Conservation (phyloP, 768 basidiomycete genomes). For the Chalciporus pseudorubinellus region DNA sequence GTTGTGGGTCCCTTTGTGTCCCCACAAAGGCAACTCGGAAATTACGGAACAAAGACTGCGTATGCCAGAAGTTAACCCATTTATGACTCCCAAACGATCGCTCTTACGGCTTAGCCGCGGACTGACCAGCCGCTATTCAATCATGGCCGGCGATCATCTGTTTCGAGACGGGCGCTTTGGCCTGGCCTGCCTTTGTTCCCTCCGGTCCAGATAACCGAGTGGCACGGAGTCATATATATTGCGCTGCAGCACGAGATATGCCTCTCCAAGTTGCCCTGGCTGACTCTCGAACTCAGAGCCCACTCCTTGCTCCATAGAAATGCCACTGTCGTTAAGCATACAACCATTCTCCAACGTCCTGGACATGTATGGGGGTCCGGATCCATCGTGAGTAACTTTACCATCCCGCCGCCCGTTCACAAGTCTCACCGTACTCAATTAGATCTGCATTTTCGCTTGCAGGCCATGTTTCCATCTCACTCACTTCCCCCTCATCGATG, state of each 20-base stretch:
- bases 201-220: constrained; percentile 28
- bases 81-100: not conserved
- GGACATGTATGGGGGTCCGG: constrained; percentile 70
- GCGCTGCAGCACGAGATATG: not conserved
- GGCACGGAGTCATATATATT: constrained; percentile 28
- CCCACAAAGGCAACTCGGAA: constrained; percentile 26
- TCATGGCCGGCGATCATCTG: constrained; percentile 4
- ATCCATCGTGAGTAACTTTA: constrained; percentile 51
- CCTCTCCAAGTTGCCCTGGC: constrained; percentile 11
- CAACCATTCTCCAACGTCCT: constrained; percentile 54
- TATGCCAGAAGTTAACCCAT: not conserved
- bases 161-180: constrained; percentile 6
- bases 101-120: not conserved
- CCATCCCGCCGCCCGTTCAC: constrained; percentile 2
- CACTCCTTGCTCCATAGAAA: constrained; percentile 32
- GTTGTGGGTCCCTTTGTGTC: constrained; percentile 23
- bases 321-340: constrained; percentile 68
- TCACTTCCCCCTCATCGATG: constrained; percentile 56
- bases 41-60: constrained; percentile 26
- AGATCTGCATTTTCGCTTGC: constrained; percentile 88
- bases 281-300: constrained; percentile 7
- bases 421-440: constrained; percentile 8
- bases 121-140: constrained; percentile 1
- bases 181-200: constrained; percentile 31
- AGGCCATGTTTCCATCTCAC: constrained; percentile 68